Conservation (phyloP, 176 grass and related monocot genomes). For the Avena insularis region DNA sequence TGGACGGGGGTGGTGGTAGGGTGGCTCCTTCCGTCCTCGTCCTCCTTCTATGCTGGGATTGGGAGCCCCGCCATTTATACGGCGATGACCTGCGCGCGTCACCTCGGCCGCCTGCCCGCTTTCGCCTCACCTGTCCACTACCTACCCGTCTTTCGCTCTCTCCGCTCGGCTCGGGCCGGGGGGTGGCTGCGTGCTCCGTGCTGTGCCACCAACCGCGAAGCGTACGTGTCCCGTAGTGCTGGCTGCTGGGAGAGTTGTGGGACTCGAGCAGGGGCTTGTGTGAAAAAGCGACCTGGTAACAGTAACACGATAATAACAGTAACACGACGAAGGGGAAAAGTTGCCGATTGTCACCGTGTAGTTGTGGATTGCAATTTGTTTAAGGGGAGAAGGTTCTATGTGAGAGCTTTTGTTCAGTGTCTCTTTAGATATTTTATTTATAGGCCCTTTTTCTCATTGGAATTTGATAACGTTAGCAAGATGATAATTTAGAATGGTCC, state of each 20-base stretch:
- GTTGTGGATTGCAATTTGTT: not conserved
- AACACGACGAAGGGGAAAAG: not conserved
- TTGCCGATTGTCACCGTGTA: not conserved
- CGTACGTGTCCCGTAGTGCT: not conserved
- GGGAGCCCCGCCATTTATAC: constrained; percentile 45
- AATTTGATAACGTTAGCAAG: not conserved
- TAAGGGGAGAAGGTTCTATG: not conserved
- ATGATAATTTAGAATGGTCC: not conserved
- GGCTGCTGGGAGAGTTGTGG: not conserved
- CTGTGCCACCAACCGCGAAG: constrained; percentile 44
- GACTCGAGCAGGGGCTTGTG: not conserved
- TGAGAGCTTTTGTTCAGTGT: not conserved
- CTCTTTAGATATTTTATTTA: too few species aligned
- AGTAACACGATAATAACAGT: not conserved
- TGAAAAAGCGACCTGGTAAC: not conserved
- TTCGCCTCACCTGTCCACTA: constrained; percentile 36
- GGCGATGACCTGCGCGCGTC: constrained; percentile 17
- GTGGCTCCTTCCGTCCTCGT: not conserved
- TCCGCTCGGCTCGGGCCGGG: too few species aligned
- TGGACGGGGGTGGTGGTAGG: not conserved
- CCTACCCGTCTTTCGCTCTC: constrained; percentile 37
- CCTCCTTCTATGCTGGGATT: not conserved
- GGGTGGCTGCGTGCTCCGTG: constrained; percentile 42
- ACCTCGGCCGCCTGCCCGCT: constrained; percentile 18
- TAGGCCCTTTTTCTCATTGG: not conserved